phyloP scores from a whole-genome alignment of 202 grass and related monocot genomes.

The Musa balbisiana region DNA sequence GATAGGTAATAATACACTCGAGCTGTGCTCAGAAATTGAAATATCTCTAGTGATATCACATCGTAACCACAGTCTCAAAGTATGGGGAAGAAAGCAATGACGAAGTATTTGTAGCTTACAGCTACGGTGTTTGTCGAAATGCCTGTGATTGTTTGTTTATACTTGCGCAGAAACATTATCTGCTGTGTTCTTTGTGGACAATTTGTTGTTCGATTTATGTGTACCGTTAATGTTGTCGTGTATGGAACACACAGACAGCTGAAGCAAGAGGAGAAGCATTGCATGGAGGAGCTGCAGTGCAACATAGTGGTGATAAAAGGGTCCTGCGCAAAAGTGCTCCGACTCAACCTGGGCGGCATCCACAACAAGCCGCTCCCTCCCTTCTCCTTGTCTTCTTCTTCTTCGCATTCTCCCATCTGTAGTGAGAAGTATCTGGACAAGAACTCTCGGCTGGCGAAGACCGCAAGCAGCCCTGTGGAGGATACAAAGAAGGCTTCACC shows the following conservation, averaged over 20 bases:
- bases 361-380: constrained; percentile 9
- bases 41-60: too few relatives aligned
- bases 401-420: background rate
- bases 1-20: too few relatives aligned
- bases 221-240: background rate
- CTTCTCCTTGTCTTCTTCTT: constrained; percentile 12
- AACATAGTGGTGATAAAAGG: constrained; percentile 27
- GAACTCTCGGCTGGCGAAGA: background rate
- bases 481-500: background rate
- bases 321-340: constrained; percentile 23
- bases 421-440: constrained; percentile 11
- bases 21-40: too few relatives aligned
- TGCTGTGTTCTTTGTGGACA: too few relatives aligned
- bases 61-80: too few relatives aligned
- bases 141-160: too few relatives aligned
- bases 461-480: background rate
- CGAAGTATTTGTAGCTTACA: too few relatives aligned
- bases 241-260: constrained; percentile 2
- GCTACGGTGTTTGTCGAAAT: too few relatives aligned
- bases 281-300: constrained; percentile 30
- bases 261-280: constrained; percentile 27
- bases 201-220: background rate
- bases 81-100: too few relatives aligned
- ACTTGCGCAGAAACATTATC: too few relatives aligned
- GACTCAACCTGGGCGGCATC: constrained; percentile 23